These are phyloP conservation scores for Sporothrix curviconia DNA, from an alignment of 2,329 filamentous ascomycete species.

Conservation along the genomic window DNA sequence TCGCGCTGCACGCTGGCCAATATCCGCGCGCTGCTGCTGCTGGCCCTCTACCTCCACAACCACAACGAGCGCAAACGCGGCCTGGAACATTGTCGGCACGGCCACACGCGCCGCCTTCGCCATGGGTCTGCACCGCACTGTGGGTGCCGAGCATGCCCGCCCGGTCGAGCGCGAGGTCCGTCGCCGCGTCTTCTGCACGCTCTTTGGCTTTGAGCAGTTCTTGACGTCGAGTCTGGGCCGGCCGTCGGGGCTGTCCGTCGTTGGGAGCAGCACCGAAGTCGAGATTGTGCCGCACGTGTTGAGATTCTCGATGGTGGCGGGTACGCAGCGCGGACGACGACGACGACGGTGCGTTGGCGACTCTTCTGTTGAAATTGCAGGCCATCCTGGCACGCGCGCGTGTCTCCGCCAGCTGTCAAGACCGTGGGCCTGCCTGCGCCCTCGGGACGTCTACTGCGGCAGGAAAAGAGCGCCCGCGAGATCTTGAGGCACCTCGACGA, in stretches of 20 bases:
- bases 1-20: slow-evolving; percentile 3
- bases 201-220: slow-evolving; percentile 6
- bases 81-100: neutral
- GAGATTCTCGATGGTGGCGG: neutral
- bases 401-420: neutral
- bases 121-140: slow-evolving; percentile 2
- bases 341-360: neutral
- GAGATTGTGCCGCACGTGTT: neutral
- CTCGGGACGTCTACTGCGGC: neutral
- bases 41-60: slow-evolving; percentile 5
- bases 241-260: neutral
- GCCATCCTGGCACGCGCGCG: neutral
- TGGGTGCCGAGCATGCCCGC: neutral
- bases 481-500: neutral
- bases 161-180: neutral
- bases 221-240: neutral
- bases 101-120: slow-evolving; percentile 3
- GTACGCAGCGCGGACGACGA: slow-evolving; percentile 4
- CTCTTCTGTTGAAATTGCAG: neutral
- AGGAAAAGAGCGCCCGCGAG: neutral
- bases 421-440: neutral
- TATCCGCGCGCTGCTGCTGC: neutral
- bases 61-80: slow-evolving; percentile 6
- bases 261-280: neutral
- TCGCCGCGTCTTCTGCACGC: slow-evolving; percentile 1